These are phyloP conservation scores for Erysimum pusillum DNA, from an alignment of 441 rosid species.

Conservation along the genomic window DNA sequence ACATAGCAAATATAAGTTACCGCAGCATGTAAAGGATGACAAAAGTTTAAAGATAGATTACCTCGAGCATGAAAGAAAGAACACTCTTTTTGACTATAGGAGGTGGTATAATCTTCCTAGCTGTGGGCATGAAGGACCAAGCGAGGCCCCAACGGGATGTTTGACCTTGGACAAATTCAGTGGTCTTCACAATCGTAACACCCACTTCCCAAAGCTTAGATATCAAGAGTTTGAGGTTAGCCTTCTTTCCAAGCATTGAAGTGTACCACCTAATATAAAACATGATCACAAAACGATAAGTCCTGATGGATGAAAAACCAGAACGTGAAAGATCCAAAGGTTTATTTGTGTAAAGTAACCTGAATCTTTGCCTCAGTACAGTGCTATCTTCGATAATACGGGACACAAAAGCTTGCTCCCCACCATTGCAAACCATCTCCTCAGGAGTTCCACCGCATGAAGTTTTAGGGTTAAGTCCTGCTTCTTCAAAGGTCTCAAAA, in stretches of 20 bases:
- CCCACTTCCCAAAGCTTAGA: slow-evolving; percentile 82
- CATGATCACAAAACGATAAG: slow-evolving; percentile 20
- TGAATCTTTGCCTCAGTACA: slow-evolving; percentile 66
- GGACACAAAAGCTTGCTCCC: slow-evolving; percentile 83
- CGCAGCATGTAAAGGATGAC: slow-evolving; percentile 11
- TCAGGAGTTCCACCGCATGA: slow-evolving; percentile 88
- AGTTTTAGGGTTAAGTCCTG: slow-evolving; percentile 93
- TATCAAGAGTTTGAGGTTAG: slow-evolving; percentile 73
- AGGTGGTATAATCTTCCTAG: slow-evolving; percentile 66
- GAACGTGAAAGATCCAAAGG: slow-evolving; percentile 12
- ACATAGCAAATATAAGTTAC: neutral
- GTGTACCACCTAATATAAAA: slow-evolving; percentile 76
- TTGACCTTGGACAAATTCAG: slow-evolving; percentile 92
- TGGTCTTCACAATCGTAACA: slow-evolving; percentile 83
- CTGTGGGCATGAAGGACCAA: slow-evolving; percentile 84
- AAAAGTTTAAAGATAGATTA: slow-evolving; percentile 34
- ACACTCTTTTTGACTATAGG: slow-evolving; percentile 54
- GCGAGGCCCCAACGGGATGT: slow-evolving; percentile 97
- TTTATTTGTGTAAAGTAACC: slow-evolving; percentile 50
- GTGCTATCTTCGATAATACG: slow-evolving; percentile 83
- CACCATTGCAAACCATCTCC: slow-evolving; percentile 95
- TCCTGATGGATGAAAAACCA: slow-evolving; percentile 6
- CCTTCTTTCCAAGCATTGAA: slow-evolving; percentile 93
- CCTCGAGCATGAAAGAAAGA: slow-evolving; percentile 87
- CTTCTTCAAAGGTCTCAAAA: slow-evolving; percentile 81